Evolutionary conservation across 768 basidiomycete genomes (phyloP), one percentile per base, ranked within the genome.

Genomic region (Collybiopsis confluens): DNA sequence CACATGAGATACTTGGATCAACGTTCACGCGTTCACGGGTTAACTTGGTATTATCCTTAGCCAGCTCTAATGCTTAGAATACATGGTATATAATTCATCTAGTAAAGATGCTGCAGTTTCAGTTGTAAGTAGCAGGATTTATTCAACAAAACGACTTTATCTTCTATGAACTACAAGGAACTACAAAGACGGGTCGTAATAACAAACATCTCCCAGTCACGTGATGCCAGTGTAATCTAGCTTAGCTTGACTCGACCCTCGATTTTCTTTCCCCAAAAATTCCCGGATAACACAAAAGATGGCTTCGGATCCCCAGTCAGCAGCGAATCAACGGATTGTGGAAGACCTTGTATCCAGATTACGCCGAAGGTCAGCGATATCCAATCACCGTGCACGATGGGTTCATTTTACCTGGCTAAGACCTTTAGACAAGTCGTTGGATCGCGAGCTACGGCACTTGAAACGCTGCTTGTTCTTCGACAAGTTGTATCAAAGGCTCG

Each of bases 401-500:
- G 56, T 54, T 61, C n/a, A n/a, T 50, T 54, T 60, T 56, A 58
- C 56, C 30, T 54, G 44, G 36, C 49, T 57, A 45, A 30, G 60
- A 60, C 55, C 45, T 50, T 41, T 45, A 97, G 94, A 59, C 93
- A 97, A 70, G 76, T 98, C 45, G 84, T 96, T 55, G 96, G 97
- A 27, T 95, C 96, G 10, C 82, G 89, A 54, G 82, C 86, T 51
- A 85, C 95, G 1, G 94, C 97, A 0, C 70, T 96, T 2, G 94
- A 97, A 67, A 98, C 95, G 0, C 77, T 94, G 5, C 79, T 88
- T 21, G 85, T 98, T 16, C 75, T 99, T 24, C 84, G 92, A 27
- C 92, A 94, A 61, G 90, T 98, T 57, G 86, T 98, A 15, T 82
- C 93, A 2, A 86, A 84, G 61, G 90, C 91, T 7, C 83, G 83